A percentile compares a stretch with the other conserved stretches of the same genome.
Evolutionary conservation across 495 filamentous ascomycete species (phyloP).

Genomic region (Penicillium goetzii): DNA sequence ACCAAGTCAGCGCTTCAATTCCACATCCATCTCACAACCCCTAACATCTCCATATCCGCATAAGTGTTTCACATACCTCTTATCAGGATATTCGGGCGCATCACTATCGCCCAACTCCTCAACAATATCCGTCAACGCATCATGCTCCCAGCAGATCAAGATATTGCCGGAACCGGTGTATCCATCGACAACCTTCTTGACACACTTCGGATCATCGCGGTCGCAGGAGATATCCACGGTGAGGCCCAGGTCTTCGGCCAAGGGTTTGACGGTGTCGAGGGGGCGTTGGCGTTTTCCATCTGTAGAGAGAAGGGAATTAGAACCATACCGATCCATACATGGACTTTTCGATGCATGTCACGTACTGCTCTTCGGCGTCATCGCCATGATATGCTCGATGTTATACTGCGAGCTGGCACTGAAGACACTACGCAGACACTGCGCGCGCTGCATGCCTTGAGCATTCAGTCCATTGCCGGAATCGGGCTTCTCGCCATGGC

Average conservation of each 20-base stretch:
- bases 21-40: background rate
- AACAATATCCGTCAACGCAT: conserved; percentile 49
- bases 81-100: conserved; percentile 41
- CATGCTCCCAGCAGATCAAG: conserved; percentile 62
- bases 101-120: conserved; percentile 47
- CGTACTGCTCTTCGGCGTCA: conserved; percentile 52
- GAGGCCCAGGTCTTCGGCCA: conserved; percentile 55
- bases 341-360: background rate
- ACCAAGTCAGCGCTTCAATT: conserved; percentile 11
- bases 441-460: conserved; percentile 51
- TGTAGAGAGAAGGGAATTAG: conserved; percentile 18
- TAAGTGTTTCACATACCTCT: conserved; percentile 27
- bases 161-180: conserved; percentile 57
- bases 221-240: conserved; percentile 54
- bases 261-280: conserved; percentile 54
- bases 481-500: conserved; percentile 61
- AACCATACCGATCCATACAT: background rate
- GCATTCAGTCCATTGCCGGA: conserved; percentile 50
- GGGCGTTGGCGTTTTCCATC: conserved; percentile 55
- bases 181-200: conserved; percentile 46
- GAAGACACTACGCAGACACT: conserved; percentile 55
- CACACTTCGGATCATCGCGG: conserved; percentile 52
- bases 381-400: conserved; percentile 57
- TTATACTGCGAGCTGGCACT: conserved; percentile 49
- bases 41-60: background rate